Base-by-base conservation (phyloP, 2,329 filamentous ascomycete genomes). In the Colletotrichum kahawae region DNA sequence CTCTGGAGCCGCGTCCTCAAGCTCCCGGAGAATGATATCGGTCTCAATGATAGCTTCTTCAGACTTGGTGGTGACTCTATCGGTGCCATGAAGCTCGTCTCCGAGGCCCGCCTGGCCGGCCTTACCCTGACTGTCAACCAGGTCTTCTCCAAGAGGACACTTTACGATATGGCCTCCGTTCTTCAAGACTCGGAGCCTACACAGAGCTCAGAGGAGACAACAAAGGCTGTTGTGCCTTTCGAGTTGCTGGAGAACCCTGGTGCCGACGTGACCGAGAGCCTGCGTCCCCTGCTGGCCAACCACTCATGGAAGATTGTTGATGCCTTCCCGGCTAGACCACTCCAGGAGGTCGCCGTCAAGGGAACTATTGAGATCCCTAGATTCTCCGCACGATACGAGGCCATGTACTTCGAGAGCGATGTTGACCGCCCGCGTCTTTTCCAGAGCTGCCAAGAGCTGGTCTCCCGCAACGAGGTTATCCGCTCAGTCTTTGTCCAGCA, bases 401-500 rank as follows among this genome's bases (percentile, higher is more conserved):
- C 92, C 74, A 90, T 94, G 81, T 91, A 91, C 81, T 89, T 94
- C 69, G 87, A 90, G 29, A 86, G 85, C 0, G 76, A 78, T 0
- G 83, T 93, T 14, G 84, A 93, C 67, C 79, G 86, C 16, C 82
- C 85, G 13, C 86, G 86, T 14, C 85, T 93, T 29, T 83, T 88
- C 36, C 75, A 82, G 21, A 86, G 87, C 63, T 92, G 90, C 77
- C 86, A 87, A 64, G 84, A 90, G 38, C 88, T 94, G 5, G 89
- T 94, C 2, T 82, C 87, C 4, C 86, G 85, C 9, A 92, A 93
- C 79, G 92, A 93, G 78, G 92, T 94, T 29, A 84, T 94, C 4
- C 89, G 92, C 6, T 94, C 92, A 0, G 90, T 93, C 7, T 94
- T 94, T 76, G 86, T 93, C 16, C 85, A 88, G 71, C 84, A 87